A percentile compares a stretch with the other conserved stretches of the same genome.
phyloP scores from a whole-genome alignment of 192 early-diverging fungal genomes.

The Gorgonomyces haynaldii region DNA sequence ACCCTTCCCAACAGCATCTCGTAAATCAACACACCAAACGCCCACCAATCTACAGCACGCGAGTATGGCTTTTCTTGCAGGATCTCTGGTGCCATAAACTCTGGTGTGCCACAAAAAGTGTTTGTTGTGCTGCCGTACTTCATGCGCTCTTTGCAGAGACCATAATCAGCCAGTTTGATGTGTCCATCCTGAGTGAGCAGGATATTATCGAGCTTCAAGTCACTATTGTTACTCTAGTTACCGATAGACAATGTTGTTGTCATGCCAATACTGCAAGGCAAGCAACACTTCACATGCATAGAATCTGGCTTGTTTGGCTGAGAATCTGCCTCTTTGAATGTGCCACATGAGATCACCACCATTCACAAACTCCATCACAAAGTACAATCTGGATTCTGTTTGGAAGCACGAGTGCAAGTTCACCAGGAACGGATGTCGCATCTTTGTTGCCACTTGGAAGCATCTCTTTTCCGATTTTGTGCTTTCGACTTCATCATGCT shows the following conservation, averaged over 20 bases:
- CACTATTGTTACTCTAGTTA: constrained; percentile 36
- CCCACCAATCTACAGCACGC: constrained; percentile 99
- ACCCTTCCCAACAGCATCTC: constrained; percentile 49
- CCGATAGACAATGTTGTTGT: constrained; percentile 83
- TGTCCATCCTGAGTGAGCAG: constrained; percentile 83
- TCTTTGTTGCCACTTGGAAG: constrained; percentile 80
- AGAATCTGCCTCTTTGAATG: constrained; percentile 84
- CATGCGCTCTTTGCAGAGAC: constrained; percentile 96
- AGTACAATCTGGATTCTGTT: constrained; percentile 87
- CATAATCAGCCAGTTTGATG: constrained; percentile 97
- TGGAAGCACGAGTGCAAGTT: constrained; percentile 96
- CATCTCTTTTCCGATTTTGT: constrained; percentile 91
- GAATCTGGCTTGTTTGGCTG: constrained; percentile 85
- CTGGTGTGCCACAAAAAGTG: constrained; percentile 97
- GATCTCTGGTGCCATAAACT: constrained; percentile 99
- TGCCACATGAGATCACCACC: constrained; percentile 99
- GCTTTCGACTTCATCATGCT: constrained; percentile 94
- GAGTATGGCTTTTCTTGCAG: constrained; percentile 87
- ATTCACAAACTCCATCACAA: constrained; percentile 95
- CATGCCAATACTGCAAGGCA: constrained; percentile 92
- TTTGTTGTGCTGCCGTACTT: constrained; percentile 73
- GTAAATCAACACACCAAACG: constrained; percentile 58
- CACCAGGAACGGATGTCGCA: constrained; percentile 89
- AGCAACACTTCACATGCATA: constrained; percentile 93
- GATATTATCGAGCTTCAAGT: constrained; percentile 96